Conservation (phyloP, 2,329 filamentous ascomycete genomes). For the Fusarium pseudoanthophilum region DNA sequence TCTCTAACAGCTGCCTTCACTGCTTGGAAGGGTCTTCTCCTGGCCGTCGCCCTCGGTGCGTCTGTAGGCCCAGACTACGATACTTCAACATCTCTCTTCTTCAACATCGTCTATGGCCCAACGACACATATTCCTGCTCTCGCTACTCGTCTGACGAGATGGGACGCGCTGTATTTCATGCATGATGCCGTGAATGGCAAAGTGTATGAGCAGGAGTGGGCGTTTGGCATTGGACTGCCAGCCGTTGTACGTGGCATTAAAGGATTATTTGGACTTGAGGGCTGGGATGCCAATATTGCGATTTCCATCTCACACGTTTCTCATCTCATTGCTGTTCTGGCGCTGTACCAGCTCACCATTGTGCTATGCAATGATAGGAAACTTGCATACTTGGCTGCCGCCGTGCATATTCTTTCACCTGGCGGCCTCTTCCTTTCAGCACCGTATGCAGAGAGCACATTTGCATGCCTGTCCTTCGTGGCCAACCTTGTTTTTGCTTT, state of each 20-base stretch:
- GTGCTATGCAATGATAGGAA: slow-evolving; percentile 62
- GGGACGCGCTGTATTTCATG: slow-evolving; percentile 85
- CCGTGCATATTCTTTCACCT: slow-evolving; percentile 84
- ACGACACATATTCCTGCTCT: slow-evolving; percentile 57
- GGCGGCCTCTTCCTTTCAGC: slow-evolving; percentile 90
- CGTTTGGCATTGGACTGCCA: slow-evolving; percentile 70
- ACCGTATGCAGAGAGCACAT: slow-evolving; percentile 84
- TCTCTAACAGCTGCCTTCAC: slow-evolving; percentile 58
- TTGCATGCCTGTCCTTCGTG: slow-evolving; percentile 79
- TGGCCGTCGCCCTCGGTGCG: slow-evolving; percentile 67
- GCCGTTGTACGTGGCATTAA: slow-evolving; percentile 52
- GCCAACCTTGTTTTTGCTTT: slow-evolving; percentile 77
- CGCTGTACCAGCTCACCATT: slow-evolving; percentile 74
- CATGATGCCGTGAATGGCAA: slow-evolving; percentile 71
- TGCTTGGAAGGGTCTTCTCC: slow-evolving; percentile 74
- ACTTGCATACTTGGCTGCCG: slow-evolving; percentile 75
- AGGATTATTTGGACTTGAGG: slow-evolving; percentile 32
- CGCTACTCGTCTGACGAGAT: slow-evolving; percentile 72
- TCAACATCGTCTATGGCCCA: slow-evolving; percentile 49
- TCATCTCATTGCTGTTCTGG: slow-evolving; percentile 79
- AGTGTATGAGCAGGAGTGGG: slow-evolving; percentile 86
- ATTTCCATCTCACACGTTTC: slow-evolving; percentile 76
- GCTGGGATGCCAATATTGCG: slow-evolving; percentile 63
- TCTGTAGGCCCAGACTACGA: slow-evolving; percentile 74
- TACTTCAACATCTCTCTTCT: slow-evolving; percentile 72